phyloP scores from a whole-genome alignment of 2,329 filamentous ascomycete species.

The Dactylellina parvicollis region DNA sequence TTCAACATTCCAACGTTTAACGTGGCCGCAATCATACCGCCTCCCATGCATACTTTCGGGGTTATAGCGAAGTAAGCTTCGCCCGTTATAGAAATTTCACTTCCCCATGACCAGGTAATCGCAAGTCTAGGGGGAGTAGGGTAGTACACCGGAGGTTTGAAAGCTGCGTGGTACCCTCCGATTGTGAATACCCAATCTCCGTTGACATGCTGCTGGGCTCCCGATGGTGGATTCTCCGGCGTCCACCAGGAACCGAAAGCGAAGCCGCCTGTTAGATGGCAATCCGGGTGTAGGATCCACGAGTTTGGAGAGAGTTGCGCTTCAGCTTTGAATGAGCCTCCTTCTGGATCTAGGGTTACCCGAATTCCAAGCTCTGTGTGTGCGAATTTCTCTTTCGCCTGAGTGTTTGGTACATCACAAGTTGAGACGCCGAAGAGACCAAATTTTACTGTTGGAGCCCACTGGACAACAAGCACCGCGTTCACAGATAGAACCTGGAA shows the following conservation, averaged over 20 bases:
- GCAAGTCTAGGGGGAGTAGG: slow-evolving; percentile 61
- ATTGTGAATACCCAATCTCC: slow-evolving; percentile 64
- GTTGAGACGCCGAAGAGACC: slow-evolving; percentile 60
- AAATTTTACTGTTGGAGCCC: slow-evolving; percentile 58
- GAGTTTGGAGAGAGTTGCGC: slow-evolving; percentile 62
- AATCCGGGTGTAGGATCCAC: slow-evolving; percentile 61
- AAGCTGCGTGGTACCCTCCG: slow-evolving; percentile 64
- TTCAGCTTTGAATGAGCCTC: slow-evolving; percentile 61
- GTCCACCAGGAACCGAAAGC: slow-evolving; percentile 62
- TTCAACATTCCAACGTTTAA: slow-evolving; percentile 60
- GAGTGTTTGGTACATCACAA: slow-evolving; percentile 58
- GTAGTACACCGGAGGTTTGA: slow-evolving; percentile 59
- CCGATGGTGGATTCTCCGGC: neutral
- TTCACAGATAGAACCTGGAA: slow-evolving; percentile 61
- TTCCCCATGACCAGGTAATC: slow-evolving; percentile 60
- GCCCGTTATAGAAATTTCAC: slow-evolving; percentile 60
- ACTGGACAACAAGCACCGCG: slow-evolving; percentile 61
- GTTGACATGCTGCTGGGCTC: slow-evolving; percentile 39
- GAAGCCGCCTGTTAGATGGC: slow-evolving; percentile 63
- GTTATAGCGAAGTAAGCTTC: slow-evolving; percentile 65
- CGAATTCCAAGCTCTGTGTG: slow-evolving; percentile 62
- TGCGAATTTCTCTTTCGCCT: slow-evolving; percentile 57
- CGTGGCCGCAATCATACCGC: slow-evolving; percentile 60
- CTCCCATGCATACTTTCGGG: slow-evolving; percentile 63
- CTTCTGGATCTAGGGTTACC: slow-evolving; percentile 60